Conservation (phyloP, 176 grass and related monocot genomes). For the Oryza punctata region DNA sequence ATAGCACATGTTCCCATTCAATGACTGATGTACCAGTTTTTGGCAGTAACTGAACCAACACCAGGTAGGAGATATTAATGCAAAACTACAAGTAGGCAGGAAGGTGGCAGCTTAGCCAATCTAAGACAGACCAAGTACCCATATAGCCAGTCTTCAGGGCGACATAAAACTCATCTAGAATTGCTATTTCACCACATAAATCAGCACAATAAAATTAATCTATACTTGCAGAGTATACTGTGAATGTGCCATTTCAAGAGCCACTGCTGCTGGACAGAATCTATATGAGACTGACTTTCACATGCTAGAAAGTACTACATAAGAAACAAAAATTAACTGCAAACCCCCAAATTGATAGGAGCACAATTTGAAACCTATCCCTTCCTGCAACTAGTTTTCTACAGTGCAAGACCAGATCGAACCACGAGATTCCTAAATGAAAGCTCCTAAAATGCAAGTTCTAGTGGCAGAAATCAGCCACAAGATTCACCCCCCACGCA, state of each 20-base stretch:
- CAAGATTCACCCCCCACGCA: not conserved
- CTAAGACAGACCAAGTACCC: not conserved
- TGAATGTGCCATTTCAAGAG: not conserved
- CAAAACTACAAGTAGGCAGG: not conserved
- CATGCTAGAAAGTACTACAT: not conserved
- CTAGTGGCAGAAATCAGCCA: not conserved
- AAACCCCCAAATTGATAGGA: not conserved
- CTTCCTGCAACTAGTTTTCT: not conserved
- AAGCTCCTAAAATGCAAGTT: not conserved
- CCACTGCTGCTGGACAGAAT: not conserved
- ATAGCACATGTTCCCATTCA: not conserved
- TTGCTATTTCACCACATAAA: not conserved
- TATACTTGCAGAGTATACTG: not conserved
- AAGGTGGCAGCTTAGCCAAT: not conserved
- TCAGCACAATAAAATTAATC: not conserved
- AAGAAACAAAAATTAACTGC: not conserved
- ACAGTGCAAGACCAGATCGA: conserved; percentile 20
- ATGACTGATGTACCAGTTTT: not conserved
- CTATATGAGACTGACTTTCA: not conserved
- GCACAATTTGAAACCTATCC: not conserved
- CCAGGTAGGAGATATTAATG: not conserved
- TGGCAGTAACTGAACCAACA: not conserved
- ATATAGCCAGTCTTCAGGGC: not conserved
- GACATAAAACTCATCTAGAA: not conserved
- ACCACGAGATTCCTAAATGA: conserved; percentile 10